Conservation (phyloP, 345 rosid genomes). For the Iberis pinnata region DNA sequence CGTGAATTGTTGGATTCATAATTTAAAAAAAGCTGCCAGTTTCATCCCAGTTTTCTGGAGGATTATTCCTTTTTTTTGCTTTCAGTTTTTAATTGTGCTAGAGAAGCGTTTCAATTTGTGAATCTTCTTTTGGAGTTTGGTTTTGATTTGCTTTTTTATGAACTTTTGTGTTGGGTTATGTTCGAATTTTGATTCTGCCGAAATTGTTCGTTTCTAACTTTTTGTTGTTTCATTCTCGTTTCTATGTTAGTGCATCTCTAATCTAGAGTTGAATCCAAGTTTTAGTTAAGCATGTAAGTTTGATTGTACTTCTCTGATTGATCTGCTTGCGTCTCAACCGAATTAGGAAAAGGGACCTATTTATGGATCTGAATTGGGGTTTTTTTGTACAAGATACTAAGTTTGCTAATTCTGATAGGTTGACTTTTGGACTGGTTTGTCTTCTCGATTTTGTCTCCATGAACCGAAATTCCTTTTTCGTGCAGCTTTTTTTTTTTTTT, state of each 20-base stretch:
- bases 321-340: not conserved
- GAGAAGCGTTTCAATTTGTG: slow-evolving; percentile 4
- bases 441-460: slow-evolving; percentile 11
- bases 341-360: not conserved
- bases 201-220: not conserved
- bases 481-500: not conserved
- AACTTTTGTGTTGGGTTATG: not conserved
- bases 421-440: slow-evolving; percentile 16
- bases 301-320: slow-evolving; percentile 11
- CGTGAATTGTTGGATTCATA: slow-evolving; percentile 4
- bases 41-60: slow-evolving; percentile 1
- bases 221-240: slow-evolving; percentile 3
- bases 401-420: slow-evolving; percentile 19
- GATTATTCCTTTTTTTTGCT: not conserved
- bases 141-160: slow-evolving; percentile 4
- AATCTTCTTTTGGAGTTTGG: not conserved
- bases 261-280: slow-evolving; percentile 6
- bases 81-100: not conserved
- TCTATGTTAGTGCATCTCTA: slow-evolving; percentile 10
- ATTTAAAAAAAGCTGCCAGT: not conserved
- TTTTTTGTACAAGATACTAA: slow-evolving; percentile 17
- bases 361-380: slow-evolving; percentile 3
- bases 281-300: slow-evolving; percentile 7
- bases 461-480: not conserved
- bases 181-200: slow-evolving; percentile 1